These are phyloP conservation scores for Chytriomyces sp. DNA, from an alignment of 192 early-diverging fungal genomes.

Conservation along the genomic window DNA sequence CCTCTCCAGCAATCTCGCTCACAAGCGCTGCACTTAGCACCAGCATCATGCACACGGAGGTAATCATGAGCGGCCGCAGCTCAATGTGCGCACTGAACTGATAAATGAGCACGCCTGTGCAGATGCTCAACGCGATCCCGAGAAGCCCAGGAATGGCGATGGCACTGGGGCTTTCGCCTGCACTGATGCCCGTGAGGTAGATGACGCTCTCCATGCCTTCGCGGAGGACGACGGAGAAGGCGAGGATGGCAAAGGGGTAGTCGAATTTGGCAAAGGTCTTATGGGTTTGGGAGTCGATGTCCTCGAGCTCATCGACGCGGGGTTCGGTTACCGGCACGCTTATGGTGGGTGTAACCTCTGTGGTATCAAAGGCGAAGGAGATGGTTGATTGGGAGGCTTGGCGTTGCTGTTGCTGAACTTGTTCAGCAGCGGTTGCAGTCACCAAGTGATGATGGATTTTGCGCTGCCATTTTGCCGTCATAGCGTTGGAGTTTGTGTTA, in stretches of 20 bases:
- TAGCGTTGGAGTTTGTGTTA: not conserved
- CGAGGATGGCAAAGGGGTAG: conserved; percentile 16
- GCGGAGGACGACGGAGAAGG: conserved; percentile 9
- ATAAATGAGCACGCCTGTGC: not conserved
- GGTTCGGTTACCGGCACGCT: too few relatives aligned
- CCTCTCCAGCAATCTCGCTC: conserved; percentile 5
- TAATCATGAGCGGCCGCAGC: not conserved
- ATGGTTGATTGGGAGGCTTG: not conserved
- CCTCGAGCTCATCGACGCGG: not conserved
- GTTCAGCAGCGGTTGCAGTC: not conserved
- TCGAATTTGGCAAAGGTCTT: not conserved
- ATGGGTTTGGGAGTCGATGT: not conserved
- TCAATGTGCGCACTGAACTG: conserved; percentile 4
- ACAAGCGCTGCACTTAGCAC: conserved; percentile 10
- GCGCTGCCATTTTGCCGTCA: conserved; percentile 9
- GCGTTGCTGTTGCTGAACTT: not conserved
- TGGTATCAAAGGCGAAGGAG: too few relatives aligned
- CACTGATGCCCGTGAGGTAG: conserved; percentile 9
- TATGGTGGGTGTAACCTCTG: too few relatives aligned
- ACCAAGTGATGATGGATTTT: not conserved
- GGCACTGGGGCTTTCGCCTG: conserved; percentile 1
- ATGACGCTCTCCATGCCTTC: conserved; percentile 9
- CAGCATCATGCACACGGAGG: conserved; percentile 9
- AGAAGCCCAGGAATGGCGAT: conserved; percentile 3
- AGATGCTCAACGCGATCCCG: not conserved